Percentiles rank a stretch among this genome's conserved stretches.
These are phyloP conservation scores for Umbellularia californica DNA, from an alignment of 164 flowering plant genomes.

Conservation along the genomic window DNA sequence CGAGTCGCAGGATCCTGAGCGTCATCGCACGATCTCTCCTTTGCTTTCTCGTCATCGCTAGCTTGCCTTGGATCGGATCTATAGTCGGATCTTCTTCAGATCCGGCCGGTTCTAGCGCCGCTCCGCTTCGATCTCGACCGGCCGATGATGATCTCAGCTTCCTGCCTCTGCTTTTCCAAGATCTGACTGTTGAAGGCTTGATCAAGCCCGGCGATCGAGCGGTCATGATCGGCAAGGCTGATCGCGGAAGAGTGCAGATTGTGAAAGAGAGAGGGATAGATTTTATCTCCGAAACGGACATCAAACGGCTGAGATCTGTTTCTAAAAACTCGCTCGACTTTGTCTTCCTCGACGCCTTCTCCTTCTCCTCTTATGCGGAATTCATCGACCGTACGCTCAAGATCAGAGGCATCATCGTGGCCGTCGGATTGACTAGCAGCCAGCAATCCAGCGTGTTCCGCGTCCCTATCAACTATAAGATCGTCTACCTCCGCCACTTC, in stretches of 20 bases:
- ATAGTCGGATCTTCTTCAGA: neutral
- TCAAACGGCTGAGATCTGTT: conserved; percentile 25
- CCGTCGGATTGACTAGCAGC: conserved; percentile 22
- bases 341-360: conserved; percentile 19
- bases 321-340: conserved; percentile 37
- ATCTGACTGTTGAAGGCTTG: conserved; percentile 49
- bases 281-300: conserved; percentile 21
- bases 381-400: conserved; percentile 49
- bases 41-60: conserved; percentile 35
- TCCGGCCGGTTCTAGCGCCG: neutral
- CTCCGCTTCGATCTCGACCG: neutral
- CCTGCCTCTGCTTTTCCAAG: conserved; percentile 37
- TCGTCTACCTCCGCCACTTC: conserved; percentile 47
- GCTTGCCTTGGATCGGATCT: conserved; percentile 36
- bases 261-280: conserved; percentile 21
- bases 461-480: conserved; percentile 40
- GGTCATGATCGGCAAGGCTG: conserved; percentile 25
- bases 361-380: neutral
- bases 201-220: conserved; percentile 33
- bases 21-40: conserved; percentile 46
- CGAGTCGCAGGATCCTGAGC: conserved; percentile 27
- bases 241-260: conserved; percentile 1
- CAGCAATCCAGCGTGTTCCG: conserved; percentile 20
- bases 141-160: conserved; percentile 3
- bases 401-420: conserved; percentile 40